These are phyloP conservation scores for Emiliania huxleyi DNA, from an alignment of 78 protist species.

Conservation along the genomic window DNA sequence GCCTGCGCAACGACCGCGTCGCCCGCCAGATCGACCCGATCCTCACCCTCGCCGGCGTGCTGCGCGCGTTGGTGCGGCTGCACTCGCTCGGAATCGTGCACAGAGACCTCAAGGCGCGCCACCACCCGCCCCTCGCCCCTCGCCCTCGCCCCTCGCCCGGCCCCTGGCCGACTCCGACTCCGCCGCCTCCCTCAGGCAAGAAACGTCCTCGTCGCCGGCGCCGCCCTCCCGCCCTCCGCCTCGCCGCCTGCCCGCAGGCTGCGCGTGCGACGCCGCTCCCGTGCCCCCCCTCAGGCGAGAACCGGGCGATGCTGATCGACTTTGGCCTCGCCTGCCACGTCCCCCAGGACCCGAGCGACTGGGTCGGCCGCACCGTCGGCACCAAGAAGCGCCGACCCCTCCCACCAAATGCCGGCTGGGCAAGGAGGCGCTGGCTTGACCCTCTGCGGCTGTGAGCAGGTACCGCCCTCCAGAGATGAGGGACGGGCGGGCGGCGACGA, in stretches of 20 bases:
- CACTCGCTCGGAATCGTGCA: not conserved
- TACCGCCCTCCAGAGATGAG: constrained; percentile 12
- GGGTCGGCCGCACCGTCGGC: constrained; percentile 6
- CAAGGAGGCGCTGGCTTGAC: too few relatives aligned
- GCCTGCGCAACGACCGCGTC: constrained; percentile 15
- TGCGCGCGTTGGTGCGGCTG: not conserved
- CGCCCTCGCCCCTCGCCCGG: not conserved
- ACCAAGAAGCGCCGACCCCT: too few relatives aligned
- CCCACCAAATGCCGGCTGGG: too few relatives aligned
- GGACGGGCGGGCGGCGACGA: not conserved
- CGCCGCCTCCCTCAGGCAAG: not conserved
- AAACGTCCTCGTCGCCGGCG: not conserved
- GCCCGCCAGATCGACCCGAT: not conserved
- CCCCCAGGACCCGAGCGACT: not conserved
- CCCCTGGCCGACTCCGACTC: not conserved
- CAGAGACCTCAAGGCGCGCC: not conserved
- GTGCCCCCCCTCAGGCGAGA: too few relatives aligned
- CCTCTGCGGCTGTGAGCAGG: too few relatives aligned
- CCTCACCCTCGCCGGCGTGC: not conserved
- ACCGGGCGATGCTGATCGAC: not conserved
- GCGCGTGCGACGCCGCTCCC: too few relatives aligned
- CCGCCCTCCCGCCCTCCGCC: too few relatives aligned
- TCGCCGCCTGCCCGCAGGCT: too few relatives aligned
- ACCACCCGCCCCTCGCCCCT: not conserved
- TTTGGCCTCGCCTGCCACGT: not conserved